These are phyloP conservation scores for Smittium culicis DNA, from an alignment of 371 early-diverging fungal species.

Conservation along the genomic window DNA sequence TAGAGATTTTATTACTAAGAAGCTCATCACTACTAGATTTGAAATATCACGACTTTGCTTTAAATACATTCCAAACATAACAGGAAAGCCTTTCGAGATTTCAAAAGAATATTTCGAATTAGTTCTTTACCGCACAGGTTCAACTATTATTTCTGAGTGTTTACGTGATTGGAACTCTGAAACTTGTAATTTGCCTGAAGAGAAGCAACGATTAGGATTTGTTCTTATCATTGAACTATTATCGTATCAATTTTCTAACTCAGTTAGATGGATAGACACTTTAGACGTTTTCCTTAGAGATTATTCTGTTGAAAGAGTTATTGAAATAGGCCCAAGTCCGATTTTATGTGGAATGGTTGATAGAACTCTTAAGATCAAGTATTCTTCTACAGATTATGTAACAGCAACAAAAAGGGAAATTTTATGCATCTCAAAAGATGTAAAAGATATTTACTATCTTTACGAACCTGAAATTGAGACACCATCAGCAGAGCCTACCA, in stretches of 20 bases:
- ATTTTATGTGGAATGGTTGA: slow-evolving; percentile 87
- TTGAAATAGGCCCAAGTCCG: slow-evolving; percentile 85
- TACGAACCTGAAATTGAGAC: slow-evolving; percentile 33
- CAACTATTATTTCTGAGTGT: slow-evolving; percentile 54
- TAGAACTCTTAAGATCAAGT: slow-evolving; percentile 79
- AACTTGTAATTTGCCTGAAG: slow-evolving; percentile 40
- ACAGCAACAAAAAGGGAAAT: slow-evolving; percentile 65
- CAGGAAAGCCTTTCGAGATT: slow-evolving; percentile 70
- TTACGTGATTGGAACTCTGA: slow-evolving; percentile 67
- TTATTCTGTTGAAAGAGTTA: slow-evolving; percentile 65
- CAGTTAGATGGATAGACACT: slow-evolving; percentile 93
- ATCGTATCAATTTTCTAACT: slow-evolving; percentile 85
- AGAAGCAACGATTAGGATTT: slow-evolving; percentile 69
- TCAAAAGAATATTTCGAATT: slow-evolving; percentile 64
- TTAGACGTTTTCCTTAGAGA: slow-evolving; percentile 77
- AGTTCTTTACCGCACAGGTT: slow-evolving; percentile 59
- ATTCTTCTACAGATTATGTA: slow-evolving; percentile 80
- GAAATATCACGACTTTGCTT: too few species aligned
- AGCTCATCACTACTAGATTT: too few species aligned
- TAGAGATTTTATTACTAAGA: slow-evolving; percentile 72
- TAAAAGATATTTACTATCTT: slow-evolving; percentile 73
- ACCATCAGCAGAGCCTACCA: slow-evolving; percentile 37
- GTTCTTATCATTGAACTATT: slow-evolving; percentile 75
- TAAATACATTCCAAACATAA: slow-evolving; percentile 95
- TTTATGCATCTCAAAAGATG: slow-evolving; percentile 63